These are phyloP conservation scores for Penicillium salamii DNA, from an alignment of 495 filamentous ascomycete genomes.

Conservation along the genomic window DNA sequence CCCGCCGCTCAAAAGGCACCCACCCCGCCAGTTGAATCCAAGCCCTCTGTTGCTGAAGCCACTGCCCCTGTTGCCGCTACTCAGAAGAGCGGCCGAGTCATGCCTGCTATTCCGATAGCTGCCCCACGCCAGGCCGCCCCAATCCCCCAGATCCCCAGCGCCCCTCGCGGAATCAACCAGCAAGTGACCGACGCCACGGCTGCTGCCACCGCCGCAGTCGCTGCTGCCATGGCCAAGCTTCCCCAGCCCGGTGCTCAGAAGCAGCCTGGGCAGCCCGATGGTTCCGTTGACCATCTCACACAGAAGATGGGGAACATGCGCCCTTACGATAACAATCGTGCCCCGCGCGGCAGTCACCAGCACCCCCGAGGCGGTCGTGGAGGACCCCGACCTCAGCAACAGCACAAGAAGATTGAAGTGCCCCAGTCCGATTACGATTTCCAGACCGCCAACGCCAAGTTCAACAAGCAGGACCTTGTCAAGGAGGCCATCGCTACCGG, in stretches of 20 bases:
- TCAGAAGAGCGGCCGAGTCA: slow-evolving; percentile 65
- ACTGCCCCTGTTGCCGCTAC: slow-evolving; percentile 36
- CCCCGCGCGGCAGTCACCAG: slow-evolving; percentile 50
- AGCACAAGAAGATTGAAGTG: slow-evolving; percentile 73
- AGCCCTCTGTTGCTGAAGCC: slow-evolving; percentile 53
- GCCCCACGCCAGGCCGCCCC: slow-evolving; percentile 44
- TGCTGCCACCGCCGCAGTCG: slow-evolving; percentile 81
- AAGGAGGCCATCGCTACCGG: slow-evolving; percentile 85
- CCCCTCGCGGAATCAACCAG: slow-evolving; percentile 31
- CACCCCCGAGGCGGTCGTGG: slow-evolving; percentile 54
- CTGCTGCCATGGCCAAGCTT: slow-evolving; percentile 85
- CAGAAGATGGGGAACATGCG: slow-evolving; percentile 88
- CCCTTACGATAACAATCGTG: slow-evolving; percentile 54
- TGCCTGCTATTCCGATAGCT: slow-evolving; percentile 62
- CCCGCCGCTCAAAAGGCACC: slow-evolving; percentile 42
- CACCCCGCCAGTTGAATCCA: slow-evolving; percentile 63
- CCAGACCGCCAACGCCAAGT: slow-evolving; percentile 86
- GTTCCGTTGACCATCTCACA: slow-evolving; percentile 70
- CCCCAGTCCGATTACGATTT: slow-evolving; percentile 93
- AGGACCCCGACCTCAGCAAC: slow-evolving; percentile 52
- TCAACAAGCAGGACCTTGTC: slow-evolving; percentile 94
- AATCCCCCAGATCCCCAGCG: slow-evolving; percentile 27
- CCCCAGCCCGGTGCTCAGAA: slow-evolving; percentile 47
- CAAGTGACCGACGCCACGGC: slow-evolving; percentile 70
- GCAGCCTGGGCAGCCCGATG: slow-evolving; percentile 43